phyloP scores from a whole-genome alignment of 2,329 filamentous ascomycete genomes.

The Calonectria ilicicola region DNA sequence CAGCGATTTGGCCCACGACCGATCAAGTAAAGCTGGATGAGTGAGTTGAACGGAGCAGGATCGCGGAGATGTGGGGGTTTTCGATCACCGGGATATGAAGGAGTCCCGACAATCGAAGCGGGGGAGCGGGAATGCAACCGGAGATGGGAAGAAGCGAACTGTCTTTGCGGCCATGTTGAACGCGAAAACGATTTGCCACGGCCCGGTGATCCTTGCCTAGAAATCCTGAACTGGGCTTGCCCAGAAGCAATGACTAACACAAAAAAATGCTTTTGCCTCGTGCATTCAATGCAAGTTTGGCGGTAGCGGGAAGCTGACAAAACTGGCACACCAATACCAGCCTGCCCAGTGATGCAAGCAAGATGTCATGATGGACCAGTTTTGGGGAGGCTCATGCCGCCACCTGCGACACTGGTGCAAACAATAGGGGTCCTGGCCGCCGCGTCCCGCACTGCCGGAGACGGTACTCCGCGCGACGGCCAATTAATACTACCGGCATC shows the following conservation, averaged over 20 bases:
- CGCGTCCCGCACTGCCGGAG: background rate
- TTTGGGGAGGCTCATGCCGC: background rate
- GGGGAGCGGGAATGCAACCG: background rate
- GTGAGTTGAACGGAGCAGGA: background rate
- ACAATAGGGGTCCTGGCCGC: background rate
- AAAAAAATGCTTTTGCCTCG: background rate
- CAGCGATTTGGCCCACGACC: background rate
- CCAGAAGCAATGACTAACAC: background rate
- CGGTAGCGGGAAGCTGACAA: background rate
- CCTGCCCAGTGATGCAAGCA: background rate
- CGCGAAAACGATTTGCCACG: slow-evolving; percentile 2
- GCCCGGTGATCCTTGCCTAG: background rate
- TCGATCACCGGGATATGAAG: background rate
- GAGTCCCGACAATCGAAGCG: background rate
- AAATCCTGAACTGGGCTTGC: background rate
- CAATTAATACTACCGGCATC: background rate
- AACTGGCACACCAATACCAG: background rate
- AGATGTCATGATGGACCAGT: background rate
- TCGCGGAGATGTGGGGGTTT: background rate
- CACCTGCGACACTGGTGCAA: background rate
- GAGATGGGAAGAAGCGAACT: background rate
- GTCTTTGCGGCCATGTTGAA: background rate
- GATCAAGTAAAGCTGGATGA: background rate
- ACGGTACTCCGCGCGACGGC: background rate
- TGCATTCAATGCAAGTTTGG: background rate